These are phyloP conservation scores for Pyropia haitanensis DNA, from an alignment of 23 red algal species.

Conservation along the genomic window DNA sequence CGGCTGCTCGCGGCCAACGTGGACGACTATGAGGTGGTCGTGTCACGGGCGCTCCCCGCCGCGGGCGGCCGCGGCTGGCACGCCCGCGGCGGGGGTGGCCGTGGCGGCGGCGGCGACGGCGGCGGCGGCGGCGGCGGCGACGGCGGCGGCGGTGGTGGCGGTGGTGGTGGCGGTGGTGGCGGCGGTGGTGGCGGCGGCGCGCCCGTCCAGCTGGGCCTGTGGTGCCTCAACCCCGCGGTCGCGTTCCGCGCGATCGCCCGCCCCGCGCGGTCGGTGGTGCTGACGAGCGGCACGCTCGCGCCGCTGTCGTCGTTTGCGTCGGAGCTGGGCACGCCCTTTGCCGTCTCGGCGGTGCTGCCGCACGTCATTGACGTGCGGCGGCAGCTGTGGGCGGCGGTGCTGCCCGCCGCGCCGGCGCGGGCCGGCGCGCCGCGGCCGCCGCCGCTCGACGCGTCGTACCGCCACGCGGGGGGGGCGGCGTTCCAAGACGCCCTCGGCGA, in stretches of 20 bases:
- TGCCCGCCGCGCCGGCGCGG: slow-evolving; percentile 12
- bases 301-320: slow-evolving; percentile 64
- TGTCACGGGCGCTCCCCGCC: too few relatives aligned
- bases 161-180: too few relatives aligned
- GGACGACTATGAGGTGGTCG: too few relatives aligned
- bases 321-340: slow-evolving; percentile 59
- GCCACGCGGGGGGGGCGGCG: slow-evolving; percentile 19
- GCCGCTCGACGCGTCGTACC: slow-evolving; percentile 34
- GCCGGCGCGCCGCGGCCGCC: background rate
- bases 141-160: too few relatives aligned
- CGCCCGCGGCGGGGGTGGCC: too few relatives aligned
- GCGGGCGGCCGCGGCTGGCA: too few relatives aligned
- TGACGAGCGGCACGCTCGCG: slow-evolving; percentile 79
- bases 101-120: too few relatives aligned
- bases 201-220: slow-evolving; percentile 28
- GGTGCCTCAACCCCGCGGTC: slow-evolving; percentile 77
- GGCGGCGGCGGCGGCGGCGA: too few relatives aligned
- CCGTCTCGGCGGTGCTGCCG: slow-evolving; percentile 21
- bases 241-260: slow-evolving; percentile 44
- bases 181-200: slow-evolving; percentile 11
- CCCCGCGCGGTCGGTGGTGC: slow-evolving; percentile 59
- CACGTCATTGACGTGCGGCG: slow-evolving; percentile 61
- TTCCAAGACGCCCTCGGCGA: slow-evolving; percentile 73
- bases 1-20: too few relatives aligned
- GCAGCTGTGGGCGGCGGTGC: slow-evolving; percentile 52